Evolutionary conservation across 139 green algal species (phyloP).

Genomic region (Tetraselmis striata): DNA sequence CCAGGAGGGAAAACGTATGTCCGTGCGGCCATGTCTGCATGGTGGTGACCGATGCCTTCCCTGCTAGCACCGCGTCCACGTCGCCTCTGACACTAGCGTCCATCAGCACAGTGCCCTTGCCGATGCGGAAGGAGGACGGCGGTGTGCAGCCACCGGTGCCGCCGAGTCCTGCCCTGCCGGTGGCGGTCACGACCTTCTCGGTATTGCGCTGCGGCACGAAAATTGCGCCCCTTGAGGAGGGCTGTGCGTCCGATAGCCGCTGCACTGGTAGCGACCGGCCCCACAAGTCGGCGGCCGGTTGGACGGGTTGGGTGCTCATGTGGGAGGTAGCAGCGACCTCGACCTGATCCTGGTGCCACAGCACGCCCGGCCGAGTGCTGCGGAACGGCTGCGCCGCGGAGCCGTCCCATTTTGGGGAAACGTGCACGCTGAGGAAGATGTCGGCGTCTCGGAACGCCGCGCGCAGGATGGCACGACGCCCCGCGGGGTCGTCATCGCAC

Average conservation of each 20-base stretch:
- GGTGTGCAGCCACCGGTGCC: not conserved
- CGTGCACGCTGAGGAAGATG: conserved; percentile 5
- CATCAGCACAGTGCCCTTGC: conserved; percentile 13
- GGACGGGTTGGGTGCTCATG: not conserved
- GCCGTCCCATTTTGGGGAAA: not conserved
- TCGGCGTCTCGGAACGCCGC: conserved; percentile 21
- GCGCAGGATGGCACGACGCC: not conserved
- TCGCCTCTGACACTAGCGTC: conserved; percentile 12
- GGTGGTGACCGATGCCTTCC: not conserved
- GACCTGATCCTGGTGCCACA: conserved; percentile 18
- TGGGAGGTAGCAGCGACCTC: not conserved
- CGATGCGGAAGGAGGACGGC: conserved; percentile 12
- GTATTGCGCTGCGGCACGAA: conserved; percentile 21
- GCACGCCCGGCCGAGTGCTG: conserved; percentile 6
- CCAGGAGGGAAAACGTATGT: conserved; percentile 18
- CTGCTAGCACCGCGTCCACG: conserved; percentile 15
- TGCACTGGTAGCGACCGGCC: conserved; percentile 18
- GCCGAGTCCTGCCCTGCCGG: too few species aligned
- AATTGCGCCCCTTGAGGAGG: conserved; percentile 1
- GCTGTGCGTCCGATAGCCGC: not conserved
- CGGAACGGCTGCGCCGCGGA: not conserved
- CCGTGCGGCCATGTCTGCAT: conserved; percentile 17
- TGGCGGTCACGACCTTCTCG: conserved; percentile 3
- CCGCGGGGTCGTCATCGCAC: not conserved
- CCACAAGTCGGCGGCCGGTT: conserved; percentile 2